Base-by-base conservation (phyloP, 2,329 filamentous ascomycete genomes). In the Endothia cerciana region DNA sequence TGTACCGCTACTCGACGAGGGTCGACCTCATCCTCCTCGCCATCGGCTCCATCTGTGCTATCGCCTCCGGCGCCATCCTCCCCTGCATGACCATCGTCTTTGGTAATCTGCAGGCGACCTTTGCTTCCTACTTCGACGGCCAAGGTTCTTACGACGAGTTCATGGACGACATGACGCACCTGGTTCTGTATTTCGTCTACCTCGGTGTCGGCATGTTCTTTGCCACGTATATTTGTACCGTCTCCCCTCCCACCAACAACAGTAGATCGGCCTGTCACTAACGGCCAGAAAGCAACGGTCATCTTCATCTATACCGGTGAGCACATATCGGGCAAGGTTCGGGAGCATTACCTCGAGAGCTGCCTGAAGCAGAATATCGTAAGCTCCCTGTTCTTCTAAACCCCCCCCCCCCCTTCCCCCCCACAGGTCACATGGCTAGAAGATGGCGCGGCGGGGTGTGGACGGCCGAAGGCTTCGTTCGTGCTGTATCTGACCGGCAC, bases 281-380 rank as follows among this genome's bases (percentile, higher is more conserved):
- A n/a, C 33, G 10, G 33, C 33, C 33, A 36, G 33, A 10, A 96
- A 66, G 85, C 88, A 30, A 97, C 94, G 0, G 88, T 96, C 22
- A 92, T 92, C 25, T 97, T 96, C 80, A 97, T 97, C 72, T 97
- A 93, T 73, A 89, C 88, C 0, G 92, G 91, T 65, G 91, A 94
- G 76, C 89, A 93, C 73, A 88, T 94, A 74, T 89, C 89, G 65
- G 86, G 87, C 69, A 92, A 93, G 79, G 91, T 94, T 71, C 88
- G 94, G 66, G 87, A 92, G 74, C 85, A 92, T 71, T 98, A 98
- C 72, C 85, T 99, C 7, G 85, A 89, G 71, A 92, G 91, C 69
- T 94, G 93, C 74, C 81, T 97, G 81, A 87, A 88, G 68, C 93
- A 97, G 76, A 97, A 97, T 75, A 94, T 97, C 75, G 57, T 60